phyloP scores from a whole-genome alignment of 352 stramenopile species.

The Phytophthora brassicae region DNA sequence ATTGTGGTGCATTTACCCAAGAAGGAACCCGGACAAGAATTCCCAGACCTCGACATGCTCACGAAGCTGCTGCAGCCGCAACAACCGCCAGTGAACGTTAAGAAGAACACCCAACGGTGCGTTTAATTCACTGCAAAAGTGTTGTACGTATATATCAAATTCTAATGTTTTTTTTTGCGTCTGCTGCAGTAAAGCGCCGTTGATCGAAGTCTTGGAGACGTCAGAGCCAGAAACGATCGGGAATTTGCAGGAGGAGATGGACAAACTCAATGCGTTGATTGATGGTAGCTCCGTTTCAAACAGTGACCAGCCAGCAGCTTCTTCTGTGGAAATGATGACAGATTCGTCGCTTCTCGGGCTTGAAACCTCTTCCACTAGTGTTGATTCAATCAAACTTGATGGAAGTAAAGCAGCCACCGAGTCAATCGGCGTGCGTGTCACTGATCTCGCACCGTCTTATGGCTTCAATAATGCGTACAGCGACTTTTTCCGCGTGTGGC shows the following conservation, averaged over 20 bases:
- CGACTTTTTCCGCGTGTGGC: slow-evolving; percentile 93
- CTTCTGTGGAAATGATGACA: slow-evolving; percentile 9
- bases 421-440: slow-evolving; percentile 37
- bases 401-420: slow-evolving; percentile 4
- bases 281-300: slow-evolving; percentile 6
- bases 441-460: slow-evolving; percentile 75
- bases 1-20: slow-evolving; percentile 92
- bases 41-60: slow-evolving; percentile 92
- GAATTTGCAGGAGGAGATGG: slow-evolving; percentile 29
- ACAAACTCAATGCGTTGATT: slow-evolving; percentile 25
- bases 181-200: slow-evolving; percentile 41
- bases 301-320: not conserved
- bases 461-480: slow-evolving; percentile 94
- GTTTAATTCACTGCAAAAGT: not conserved
- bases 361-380: slow-evolving; percentile 25
- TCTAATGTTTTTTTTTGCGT: not conserved
- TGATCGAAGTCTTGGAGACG: slow-evolving; percentile 86
- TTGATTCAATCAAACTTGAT: slow-evolving; percentile 19
- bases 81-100: slow-evolving; percentile 41
- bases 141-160: not conserved
- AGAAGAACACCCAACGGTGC: slow-evolving; percentile 34
- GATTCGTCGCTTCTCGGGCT: slow-evolving; percentile 58
- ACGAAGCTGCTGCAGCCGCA: slow-evolving; percentile 89
- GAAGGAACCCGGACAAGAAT: slow-evolving; percentile 82
- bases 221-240: slow-evolving; percentile 20